Evolutionary conservation across 768 basidiomycete genomes (phyloP), one percentile per base, ranked within the genome.

Genomic region (Tubosaeta sp.): DNA sequence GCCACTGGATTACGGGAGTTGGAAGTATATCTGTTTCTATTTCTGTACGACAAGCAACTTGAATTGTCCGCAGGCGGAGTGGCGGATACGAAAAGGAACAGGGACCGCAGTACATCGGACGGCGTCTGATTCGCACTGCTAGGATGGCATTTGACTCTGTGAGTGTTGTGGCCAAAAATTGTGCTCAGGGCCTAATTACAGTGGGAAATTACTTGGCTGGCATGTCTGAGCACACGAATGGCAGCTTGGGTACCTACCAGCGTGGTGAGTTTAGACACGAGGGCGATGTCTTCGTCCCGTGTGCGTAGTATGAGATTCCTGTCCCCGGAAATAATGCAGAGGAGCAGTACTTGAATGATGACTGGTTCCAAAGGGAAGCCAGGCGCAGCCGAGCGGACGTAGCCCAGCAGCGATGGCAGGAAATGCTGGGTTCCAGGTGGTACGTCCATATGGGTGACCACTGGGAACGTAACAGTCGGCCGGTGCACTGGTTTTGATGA

Each of bases 221-320:
- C 39, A 25, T 51, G 54, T 57, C 37, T 27, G 41, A 34, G 39
- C n/a, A n/a, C n/a, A n/a, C n/a, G n/a, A n/a, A n/a, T 19, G 29
- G 29, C 29, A 31, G n/a, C n/a, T 9, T 3, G 37, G 12, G 9
- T 16, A 56, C 61, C 35, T 67, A 88, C 88, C 69, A 83, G 73
- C 46, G 75, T 69, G 12, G 76, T 76, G 33, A 89, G 71, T 60
- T 78, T 83, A 32, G 77, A 75, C 26, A 86, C 81, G 8, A 82
- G 63, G 25, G 73, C 61, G 31, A 88, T 68, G 53, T 90, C 88
- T 50, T 87, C 84, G 56, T 84, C 82, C 11, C 72, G 74, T 2
- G 85, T 80, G 41, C 84, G 76, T 16, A 91, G 70, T 50, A 91
- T 74, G 27, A 90, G 69, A 64, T 88, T 75, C 56, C 77, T 82